Conservation (phyloP, 805 yeast genomes). For the Phaffomyces antillensis region DNA sequence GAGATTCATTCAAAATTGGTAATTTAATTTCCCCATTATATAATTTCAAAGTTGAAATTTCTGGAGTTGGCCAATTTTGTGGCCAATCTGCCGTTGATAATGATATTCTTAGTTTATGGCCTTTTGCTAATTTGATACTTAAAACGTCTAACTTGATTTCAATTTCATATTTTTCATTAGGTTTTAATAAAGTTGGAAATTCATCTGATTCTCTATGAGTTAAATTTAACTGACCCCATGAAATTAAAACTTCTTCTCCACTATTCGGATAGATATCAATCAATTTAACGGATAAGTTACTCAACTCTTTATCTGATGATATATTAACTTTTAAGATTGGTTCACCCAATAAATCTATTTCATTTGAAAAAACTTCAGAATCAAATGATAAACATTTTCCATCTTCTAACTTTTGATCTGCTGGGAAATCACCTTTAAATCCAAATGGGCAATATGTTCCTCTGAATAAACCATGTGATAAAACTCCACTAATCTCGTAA, state of each 20-base stretch:
- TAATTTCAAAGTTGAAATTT: slow-evolving; percentile 31
- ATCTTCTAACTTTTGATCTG: slow-evolving; percentile 37
- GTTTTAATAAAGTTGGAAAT: slow-evolving; percentile 29
- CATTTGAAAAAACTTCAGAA: slow-evolving; percentile 20
- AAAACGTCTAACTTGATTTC: slow-evolving; percentile 32
- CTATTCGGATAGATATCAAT: slow-evolving; percentile 33
- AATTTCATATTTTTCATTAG: slow-evolving; percentile 28
- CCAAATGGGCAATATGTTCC: slow-evolving; percentile 44
- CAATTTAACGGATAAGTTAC: slow-evolving; percentile 33
- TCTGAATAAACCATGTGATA: slow-evolving; percentile 37
- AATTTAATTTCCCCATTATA: slow-evolving; percentile 25
- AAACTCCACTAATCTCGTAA: slow-evolving; percentile 25
- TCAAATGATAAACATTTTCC: slow-evolving; percentile 33
- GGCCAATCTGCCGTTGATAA: slow-evolving; percentile 43
- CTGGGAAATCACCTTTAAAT: slow-evolving; percentile 38
- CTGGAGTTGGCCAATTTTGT: slow-evolving; percentile 39
- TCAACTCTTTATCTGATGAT: slow-evolving; percentile 31
- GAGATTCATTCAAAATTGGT: slow-evolving; percentile 22
- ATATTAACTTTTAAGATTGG: slow-evolving; percentile 28
- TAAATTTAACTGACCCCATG: slow-evolving; percentile 40
- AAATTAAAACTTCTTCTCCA: slow-evolving; percentile 27
- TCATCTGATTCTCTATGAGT: slow-evolving; percentile 36
- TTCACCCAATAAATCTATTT: slow-evolving; percentile 29
- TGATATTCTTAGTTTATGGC: slow-evolving; percentile 34
- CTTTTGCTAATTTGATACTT: slow-evolving; percentile 29